Evolutionary conservation across 371 early-diverging fungal genomes (phyloP).

Genomic region (Nosema muscidifuracis): DNA sequence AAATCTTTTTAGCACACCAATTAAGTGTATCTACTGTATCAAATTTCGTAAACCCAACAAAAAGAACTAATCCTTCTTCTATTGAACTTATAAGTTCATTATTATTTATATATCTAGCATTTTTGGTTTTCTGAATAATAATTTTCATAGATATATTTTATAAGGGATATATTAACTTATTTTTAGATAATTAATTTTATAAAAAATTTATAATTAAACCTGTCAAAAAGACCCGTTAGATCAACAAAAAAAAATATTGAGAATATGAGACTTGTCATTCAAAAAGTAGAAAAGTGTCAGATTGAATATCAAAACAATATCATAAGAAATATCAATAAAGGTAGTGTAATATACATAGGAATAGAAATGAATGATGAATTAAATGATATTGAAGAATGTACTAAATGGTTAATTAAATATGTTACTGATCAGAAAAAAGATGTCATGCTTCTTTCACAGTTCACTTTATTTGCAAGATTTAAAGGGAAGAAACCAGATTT

Average conservation of each 20-base stretch:
- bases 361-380: not conserved
- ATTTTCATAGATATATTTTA: too few species aligned
- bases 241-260: too few species aligned
- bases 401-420: not conserved
- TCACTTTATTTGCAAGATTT: conserved; percentile 47
- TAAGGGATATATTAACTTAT: too few species aligned
- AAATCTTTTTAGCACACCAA: not conserved
- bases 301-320: not conserved
- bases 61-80: not conserved
- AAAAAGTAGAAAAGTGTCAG: conserved; percentile 3
- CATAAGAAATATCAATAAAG: not conserved
- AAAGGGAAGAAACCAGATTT: conserved; percentile 43
- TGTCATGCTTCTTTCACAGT: conserved; percentile 38
- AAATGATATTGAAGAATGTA: conserved; percentile 2
- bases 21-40: not conserved
- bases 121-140: not conserved
- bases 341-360: conserved; percentile 9
- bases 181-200: too few species aligned
- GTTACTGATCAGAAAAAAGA: conserved; percentile 1
- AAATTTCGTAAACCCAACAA: not conserved
- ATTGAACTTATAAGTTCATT: not conserved
- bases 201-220: too few species aligned
- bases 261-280: conserved; percentile 32
- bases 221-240: too few species aligned
- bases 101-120: not conserved